Conservation (phyloP, 2,329 filamentous ascomycete species). For the Fusarium tanahbumbuense region DNA sequence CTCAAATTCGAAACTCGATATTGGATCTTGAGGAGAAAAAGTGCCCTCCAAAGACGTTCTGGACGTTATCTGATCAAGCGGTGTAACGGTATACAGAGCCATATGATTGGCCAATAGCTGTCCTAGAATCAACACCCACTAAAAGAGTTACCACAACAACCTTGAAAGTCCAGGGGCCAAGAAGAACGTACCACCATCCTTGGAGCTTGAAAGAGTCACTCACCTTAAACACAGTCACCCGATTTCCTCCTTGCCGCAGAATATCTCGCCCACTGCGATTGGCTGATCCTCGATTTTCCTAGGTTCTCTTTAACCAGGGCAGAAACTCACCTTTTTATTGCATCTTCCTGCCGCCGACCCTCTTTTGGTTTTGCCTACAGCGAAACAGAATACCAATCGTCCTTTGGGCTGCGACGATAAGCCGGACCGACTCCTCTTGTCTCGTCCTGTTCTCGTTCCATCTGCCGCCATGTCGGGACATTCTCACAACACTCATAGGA, state of each 20-base stretch:
- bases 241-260: constrained; percentile 42
- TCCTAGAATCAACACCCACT: constrained; percentile 37
- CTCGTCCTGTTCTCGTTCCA: constrained; percentile 35
- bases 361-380: constrained; percentile 33
- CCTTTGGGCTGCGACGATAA: constrained; percentile 30
- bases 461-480: constrained; percentile 61
- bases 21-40: neutral
- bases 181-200: constrained; percentile 28
- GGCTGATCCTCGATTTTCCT: constrained; percentile 36
- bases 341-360: constrained; percentile 24
- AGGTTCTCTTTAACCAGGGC: constrained; percentile 31
- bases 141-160: constrained; percentile 37
- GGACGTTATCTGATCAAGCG: constrained; percentile 19
- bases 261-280: constrained; percentile 45
- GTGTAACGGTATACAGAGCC: constrained; percentile 12
- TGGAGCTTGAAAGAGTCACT: constrained; percentile 28
- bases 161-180: constrained; percentile 20
- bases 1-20: neutral
- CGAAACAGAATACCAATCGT: constrained; percentile 38
- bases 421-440: constrained; percentile 35
- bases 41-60: neutral
- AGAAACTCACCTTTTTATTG: constrained; percentile 35
- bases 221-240: constrained; percentile 43
- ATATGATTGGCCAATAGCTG: constrained; percentile 18
- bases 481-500: constrained; percentile 69